Evolutionary conservation across 177 flowering plant species (phyloP), one percentile per base, ranked within the genome.

Genomic region (Tripterygium wilfordii): DNA sequence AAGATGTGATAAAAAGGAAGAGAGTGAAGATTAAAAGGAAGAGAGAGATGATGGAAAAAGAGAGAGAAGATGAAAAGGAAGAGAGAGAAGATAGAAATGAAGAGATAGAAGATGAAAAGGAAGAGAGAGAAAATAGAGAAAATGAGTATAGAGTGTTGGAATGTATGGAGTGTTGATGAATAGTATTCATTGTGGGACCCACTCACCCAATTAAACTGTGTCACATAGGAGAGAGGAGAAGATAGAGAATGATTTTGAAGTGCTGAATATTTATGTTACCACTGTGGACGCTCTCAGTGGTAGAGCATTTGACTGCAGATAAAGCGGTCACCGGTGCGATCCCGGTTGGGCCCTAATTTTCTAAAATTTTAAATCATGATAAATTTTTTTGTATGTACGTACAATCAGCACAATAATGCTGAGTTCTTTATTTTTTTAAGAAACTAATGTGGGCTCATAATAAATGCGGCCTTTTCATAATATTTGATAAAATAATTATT

Each of bases 261-360:
- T n/a, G n/a, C n/a, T n/a, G n/a, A n/a, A n/a, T n/a, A n/a, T n/a
- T n/a, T n/a, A n/a, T n/a, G n/a, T n/a, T n/a, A n/a, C n/a, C n/a
- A n/a, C n/a, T n/a, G n/a, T n/a, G n/a, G n/a, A n/a, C n/a, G n/a
- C n/a, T n/a, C 88, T 84, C 82, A 79, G 84, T 82, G 86, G 85
- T 81, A 81, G 86, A 79, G 92, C 86, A 84, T 75, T 79, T 81
- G 82, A 84, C 85, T 81, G 83, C 85, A 77, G 82, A 75, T 84
- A 85, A 79, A 81, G 77, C 77, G 83, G 84, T 84, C 88, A 81
- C 74, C 78, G 72, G 73, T 68, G 64, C 72, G 65, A 67, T 61
- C 69, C 65, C 67, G 72, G 65, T 64, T 67, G 70, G 67, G 72
- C 72, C 67, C 72, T 71, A 56, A 42, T 7, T 10, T 16, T 45